Base-by-base conservation (phyloP, 2,329 filamentous ascomycete species). In the Claviceps spartinae region DNA sequence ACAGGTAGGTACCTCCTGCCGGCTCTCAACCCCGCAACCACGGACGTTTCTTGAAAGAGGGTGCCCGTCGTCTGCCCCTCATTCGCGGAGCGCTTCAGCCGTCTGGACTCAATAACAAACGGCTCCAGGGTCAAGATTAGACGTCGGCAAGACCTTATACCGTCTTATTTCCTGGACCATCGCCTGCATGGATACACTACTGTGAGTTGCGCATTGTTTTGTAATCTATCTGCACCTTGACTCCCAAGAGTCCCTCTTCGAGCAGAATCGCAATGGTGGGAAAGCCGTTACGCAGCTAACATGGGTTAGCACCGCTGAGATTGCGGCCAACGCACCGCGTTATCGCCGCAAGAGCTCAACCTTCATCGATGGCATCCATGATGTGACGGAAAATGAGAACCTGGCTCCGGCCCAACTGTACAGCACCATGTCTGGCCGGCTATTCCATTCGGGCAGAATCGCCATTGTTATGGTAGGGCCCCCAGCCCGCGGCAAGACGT, bases 391-490 rank as follows among this genome's bases (percentile, higher is more conserved):
- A 64, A 88, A 88, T 61, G 70, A 73, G 56, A 74, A 91, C 60
- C 81, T 95, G 79, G 93, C 93, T 5, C 93, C 93, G 34, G 93
- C 93, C 59, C 93, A 98, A 72, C 78, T 98, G 46, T 98, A 98
- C 73, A 96, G 89, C 67, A 98, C 93, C 50, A 95, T 97, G 78
- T 97, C 91, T 47, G 93, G 93, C 48, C 82, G 93, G 43, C 81
- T 98, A 34, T 98, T 98, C 67, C 93, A 98, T 69, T 96, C 93
- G 22, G 93, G 93, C 47, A 83, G 91, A 53, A 98, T 98, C 65
- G 91, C 91, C 47, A 97, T 98, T 61, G 91, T 93, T 58, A 96
- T 95, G 66, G 93, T 97, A 59, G 93, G 93, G 24, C 79, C 96
- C 34, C 93, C 93, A 43, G 93, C 93, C 41, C 83, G 93, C 62